Conservation (phyloP, 331 rosid genomes). For the Quercus lobata region DNA sequence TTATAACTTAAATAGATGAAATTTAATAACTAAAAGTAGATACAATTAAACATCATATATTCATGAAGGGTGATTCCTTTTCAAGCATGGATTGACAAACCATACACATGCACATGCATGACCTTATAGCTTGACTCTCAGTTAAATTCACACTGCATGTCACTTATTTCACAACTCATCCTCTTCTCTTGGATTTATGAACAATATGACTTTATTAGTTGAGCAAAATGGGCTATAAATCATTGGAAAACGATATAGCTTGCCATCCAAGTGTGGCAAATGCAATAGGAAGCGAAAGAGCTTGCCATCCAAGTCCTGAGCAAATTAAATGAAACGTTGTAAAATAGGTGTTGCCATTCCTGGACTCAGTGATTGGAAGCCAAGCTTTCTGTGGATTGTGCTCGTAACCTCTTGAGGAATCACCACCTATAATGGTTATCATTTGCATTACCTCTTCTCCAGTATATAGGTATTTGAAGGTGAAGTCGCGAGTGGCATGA, state of each 20-base stretch:
- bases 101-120: too few species aligned
- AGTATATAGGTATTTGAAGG: not conserved
- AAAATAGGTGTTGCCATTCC: constrained; percentile 39
- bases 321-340: constrained; percentile 43
- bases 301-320: constrained; percentile 59
- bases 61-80: too few species aligned
- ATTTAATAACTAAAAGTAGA: too few species aligned
- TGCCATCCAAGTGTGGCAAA: constrained; percentile 74
- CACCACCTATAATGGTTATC: not conserved
- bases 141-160: too few species aligned
- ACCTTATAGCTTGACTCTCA: too few species aligned
- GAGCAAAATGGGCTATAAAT: too few species aligned
- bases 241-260: not conserved
- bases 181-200: too few species aligned
- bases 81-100: too few species aligned
- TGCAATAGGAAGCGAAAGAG: constrained; percentile 63
- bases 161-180: too few species aligned
- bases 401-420: not conserved
- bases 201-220: too few species aligned
- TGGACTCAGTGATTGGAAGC: constrained; percentile 65
- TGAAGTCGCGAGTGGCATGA: not conserved
- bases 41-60: too few species aligned
- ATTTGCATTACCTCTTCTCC: not conserved
- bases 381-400: constrained; percentile 37
- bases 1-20: too few species aligned